phyloP scores from a whole-genome alignment of 2,329 filamentous ascomycete genomes.

The Xylariaceae sp. region DNA sequence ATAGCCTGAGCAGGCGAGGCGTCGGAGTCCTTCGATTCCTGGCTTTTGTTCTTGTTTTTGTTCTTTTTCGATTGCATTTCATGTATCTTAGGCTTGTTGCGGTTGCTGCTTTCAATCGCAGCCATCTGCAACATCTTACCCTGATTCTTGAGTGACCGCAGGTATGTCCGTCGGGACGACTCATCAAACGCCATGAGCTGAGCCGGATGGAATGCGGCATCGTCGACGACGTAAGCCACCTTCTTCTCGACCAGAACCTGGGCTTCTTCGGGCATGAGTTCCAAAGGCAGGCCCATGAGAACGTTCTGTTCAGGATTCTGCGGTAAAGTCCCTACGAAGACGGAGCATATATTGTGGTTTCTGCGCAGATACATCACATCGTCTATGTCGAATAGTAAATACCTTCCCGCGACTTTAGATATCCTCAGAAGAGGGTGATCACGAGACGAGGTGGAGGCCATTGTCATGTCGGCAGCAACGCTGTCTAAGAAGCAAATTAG shows the following conservation, averaged over 20 bases:
- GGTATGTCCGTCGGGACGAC: conserved; percentile 56
- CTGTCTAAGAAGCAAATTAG: conserved; percentile 20
- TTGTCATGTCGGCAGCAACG: conserved; percentile 10
- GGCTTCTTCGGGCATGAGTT: conserved; percentile 88
- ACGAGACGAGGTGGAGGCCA: conserved; percentile 18
- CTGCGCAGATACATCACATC: conserved; percentile 73
- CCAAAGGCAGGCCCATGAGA: conserved; percentile 81
- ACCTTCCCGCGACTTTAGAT: conserved; percentile 71
- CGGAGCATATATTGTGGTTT: conserved; percentile 76
- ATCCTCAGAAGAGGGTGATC: conserved; percentile 58
- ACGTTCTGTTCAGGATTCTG: conserved; percentile 93
- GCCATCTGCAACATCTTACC: conserved; percentile 34
- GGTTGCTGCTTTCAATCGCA: conserved; percentile 19
- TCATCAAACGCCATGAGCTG: conserved; percentile 55
- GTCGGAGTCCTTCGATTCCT: conserved; percentile 4
- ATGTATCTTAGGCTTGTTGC: conserved; percentile 11
- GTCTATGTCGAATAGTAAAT: conserved; percentile 84
- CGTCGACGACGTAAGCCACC: conserved; percentile 75
- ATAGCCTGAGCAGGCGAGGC: background rate
- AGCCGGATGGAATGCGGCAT: conserved; percentile 62
- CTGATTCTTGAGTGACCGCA: conserved; percentile 50
- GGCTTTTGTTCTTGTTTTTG: background rate
- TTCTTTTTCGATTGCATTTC: conserved; percentile 16
- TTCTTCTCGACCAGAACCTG: conserved; percentile 71
- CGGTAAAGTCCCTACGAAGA: conserved; percentile 80